These are phyloP conservation scores for Trypanosoma rangeli DNA, from an alignment of 208 protist species.

Conservation along the genomic window DNA sequence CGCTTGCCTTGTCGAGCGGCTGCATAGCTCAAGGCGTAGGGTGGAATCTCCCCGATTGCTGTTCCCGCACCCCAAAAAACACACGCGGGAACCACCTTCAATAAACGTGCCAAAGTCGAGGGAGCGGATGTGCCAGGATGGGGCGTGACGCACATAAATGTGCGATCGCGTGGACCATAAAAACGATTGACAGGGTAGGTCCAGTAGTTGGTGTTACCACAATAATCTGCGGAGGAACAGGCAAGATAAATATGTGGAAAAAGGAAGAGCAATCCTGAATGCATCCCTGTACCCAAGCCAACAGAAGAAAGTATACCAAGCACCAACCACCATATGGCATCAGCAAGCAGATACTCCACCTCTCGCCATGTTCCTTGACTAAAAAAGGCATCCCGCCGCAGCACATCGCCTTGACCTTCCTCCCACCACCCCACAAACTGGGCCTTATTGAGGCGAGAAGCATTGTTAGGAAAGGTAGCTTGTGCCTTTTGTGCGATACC, in stretches of 20 bases:
- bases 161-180: conserved; percentile 68
- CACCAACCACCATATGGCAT: conserved; percentile 88
- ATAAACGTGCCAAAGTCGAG: conserved; percentile 44
- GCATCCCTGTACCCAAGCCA: conserved; percentile 94
- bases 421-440: conserved; percentile 64
- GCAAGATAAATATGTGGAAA: conserved; percentile 94
- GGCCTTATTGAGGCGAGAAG: conserved; percentile 22
- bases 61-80: conserved; percentile 95
- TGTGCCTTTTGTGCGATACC: conserved; percentile 22
- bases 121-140: background rate
- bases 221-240: conserved; percentile 83
- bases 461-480: conserved; percentile 33
- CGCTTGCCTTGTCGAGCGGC: conserved; percentile 69
- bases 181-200: conserved; percentile 85
- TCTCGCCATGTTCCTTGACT: conserved; percentile 69
- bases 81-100: conserved; percentile 81
- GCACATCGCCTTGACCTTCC: conserved; percentile 35
- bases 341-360: conserved; percentile 73
- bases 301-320: conserved; percentile 92
- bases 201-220: conserved; percentile 87
- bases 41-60: conserved; percentile 96
- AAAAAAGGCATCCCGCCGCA: conserved; percentile 46
- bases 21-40: conserved; percentile 94
- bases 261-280: conserved; percentile 95
- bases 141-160: conserved; percentile 65